Evolutionary conservation across 2,329 filamentous ascomycete genomes (phyloP).

Genomic region (Ustulina deusta): DNA sequence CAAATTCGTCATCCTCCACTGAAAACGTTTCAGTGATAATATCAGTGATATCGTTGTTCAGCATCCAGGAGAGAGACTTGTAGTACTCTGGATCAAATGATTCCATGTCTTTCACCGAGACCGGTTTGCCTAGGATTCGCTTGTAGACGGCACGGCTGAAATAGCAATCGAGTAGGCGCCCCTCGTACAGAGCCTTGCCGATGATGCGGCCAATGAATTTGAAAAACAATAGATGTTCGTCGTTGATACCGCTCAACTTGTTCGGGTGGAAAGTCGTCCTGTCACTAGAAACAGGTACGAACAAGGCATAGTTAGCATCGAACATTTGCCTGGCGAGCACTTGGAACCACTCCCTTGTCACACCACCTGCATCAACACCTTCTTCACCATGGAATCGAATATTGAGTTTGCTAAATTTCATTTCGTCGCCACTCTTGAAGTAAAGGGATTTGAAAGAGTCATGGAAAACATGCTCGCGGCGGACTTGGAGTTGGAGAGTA

Average conservation of each 20-base stretch:
- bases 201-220: slow-evolving; percentile 99
- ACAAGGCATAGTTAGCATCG: slow-evolving; percentile 95
- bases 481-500: slow-evolving; percentile 84
- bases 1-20: slow-evolving; percentile 93
- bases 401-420: slow-evolving; percentile 99
- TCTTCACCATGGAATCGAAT: slow-evolving; percentile 98
- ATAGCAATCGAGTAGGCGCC: slow-evolving; percentile 95
- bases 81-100: slow-evolving; percentile 98
- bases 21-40: slow-evolving; percentile 98
- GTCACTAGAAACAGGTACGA: slow-evolving; percentile 96
- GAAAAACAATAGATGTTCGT: slow-evolving; percentile 97
- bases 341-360: slow-evolving; percentile 99
- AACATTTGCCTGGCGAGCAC: slow-evolving; percentile 98
- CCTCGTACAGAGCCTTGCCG: slow-evolving; percentile 97
- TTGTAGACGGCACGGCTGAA: slow-evolving; percentile 99
- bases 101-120: slow-evolving; percentile 99
- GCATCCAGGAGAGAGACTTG: slow-evolving; percentile 98
- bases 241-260: slow-evolving; percentile 91
- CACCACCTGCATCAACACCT: slow-evolving; percentile 96
- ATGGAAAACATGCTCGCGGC: slow-evolving; percentile 95
- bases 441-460: slow-evolving; percentile 99
- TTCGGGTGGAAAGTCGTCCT: slow-evolving; percentile 99
- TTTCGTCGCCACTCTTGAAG: slow-evolving; percentile 95
- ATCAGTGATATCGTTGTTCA: slow-evolving; percentile 98
- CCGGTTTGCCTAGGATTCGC: slow-evolving; percentile 91